These are phyloP conservation scores for Paspalum notatum DNA, from an alignment of 176 grass and related monocot genomes.

Conservation along the genomic window DNA sequence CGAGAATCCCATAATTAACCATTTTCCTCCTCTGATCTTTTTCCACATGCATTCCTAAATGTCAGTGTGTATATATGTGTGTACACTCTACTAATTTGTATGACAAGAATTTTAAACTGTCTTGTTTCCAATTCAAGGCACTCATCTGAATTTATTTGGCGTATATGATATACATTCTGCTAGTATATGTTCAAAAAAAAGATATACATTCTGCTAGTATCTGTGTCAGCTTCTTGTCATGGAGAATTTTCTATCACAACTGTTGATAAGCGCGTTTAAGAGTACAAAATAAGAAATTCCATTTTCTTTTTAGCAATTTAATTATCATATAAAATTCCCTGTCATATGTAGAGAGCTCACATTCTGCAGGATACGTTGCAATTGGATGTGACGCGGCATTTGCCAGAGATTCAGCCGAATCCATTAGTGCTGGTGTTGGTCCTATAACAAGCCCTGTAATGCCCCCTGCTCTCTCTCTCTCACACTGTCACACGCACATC, in stretches of 20 bases:
- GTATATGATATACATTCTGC: neutral
- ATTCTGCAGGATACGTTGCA: slow-evolving; percentile 42
- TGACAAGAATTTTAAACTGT: neutral
- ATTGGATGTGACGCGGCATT: slow-evolving; percentile 48
- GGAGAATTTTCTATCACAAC: neutral
- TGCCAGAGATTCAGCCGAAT: neutral
- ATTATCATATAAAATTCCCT: neutral
- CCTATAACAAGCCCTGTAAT: slow-evolving; percentile 53
- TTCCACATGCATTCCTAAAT: neutral
- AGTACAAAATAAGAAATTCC: neutral
- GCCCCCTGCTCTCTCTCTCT: neutral
- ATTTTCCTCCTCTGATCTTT: neutral
- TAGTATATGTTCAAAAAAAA: neutral
- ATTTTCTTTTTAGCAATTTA: neutral
- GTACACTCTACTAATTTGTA: neutral
- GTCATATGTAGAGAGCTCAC: neutral
- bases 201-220: neutral
- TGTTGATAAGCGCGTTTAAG: neutral
- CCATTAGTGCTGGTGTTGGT: slow-evolving; percentile 40
- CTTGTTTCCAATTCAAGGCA: neutral
- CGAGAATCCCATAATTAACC: neutral
- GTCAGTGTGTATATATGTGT: neutral
- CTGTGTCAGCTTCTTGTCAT: neutral
- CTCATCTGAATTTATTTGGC: neutral
- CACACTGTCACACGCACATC: no score